Percentiles rank a stretch among this genome's conserved stretches.
phyloP scores from a whole-genome alignment of 1,284 basidiomycete genomes.

The Pseudozyma sp. region DNA sequence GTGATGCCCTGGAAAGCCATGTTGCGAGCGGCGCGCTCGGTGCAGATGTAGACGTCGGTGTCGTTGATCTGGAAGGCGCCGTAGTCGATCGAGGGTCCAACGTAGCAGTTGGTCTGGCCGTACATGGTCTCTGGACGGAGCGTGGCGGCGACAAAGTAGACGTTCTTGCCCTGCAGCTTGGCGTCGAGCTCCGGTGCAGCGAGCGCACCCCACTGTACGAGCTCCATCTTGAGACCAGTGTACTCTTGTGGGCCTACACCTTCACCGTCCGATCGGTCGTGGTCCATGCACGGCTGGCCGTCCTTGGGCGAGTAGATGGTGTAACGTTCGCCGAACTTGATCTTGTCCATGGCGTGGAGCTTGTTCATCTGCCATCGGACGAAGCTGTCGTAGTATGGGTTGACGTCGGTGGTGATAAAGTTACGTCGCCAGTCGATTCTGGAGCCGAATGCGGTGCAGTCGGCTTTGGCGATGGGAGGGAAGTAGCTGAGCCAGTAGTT shows the following conservation, averaged over 20 bases:
- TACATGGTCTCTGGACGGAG: constrained; percentile 97
- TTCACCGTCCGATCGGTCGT: constrained; percentile 95
- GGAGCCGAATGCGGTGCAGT: constrained; percentile 87
- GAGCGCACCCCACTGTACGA: constrained; percentile 73
- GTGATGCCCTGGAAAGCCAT: constrained; percentile 93
- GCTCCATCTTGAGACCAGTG: constrained; percentile 94
- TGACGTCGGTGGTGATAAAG: constrained; percentile 93
- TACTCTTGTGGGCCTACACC: constrained; percentile 96
- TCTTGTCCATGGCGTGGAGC: constrained; percentile 74
- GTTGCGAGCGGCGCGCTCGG: constrained; percentile 89
- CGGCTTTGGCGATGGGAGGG: constrained; percentile 89
- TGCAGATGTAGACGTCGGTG: constrained; percentile 82
- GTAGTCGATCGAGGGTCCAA: constrained; percentile 90
- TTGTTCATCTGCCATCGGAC: constrained; percentile 99
- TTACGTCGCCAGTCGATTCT: constrained; percentile 97
- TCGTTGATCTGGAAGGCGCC: constrained; percentile 83
- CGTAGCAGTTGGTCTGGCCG: constrained; percentile 98
- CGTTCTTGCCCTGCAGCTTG: constrained; percentile 79
- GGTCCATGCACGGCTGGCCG: constrained; percentile 99
- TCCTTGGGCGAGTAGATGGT: constrained; percentile 99
- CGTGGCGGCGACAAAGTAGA: constrained; percentile 93
- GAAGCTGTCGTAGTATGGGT: constrained; percentile 97
- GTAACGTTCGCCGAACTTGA: constrained; percentile 93
- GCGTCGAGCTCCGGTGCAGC: constrained; percentile 75
- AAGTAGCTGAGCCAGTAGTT: constrained; percentile 93